Evolutionary conservation across 768 basidiomycete genomes (phyloP), one percentile per base, ranked within the genome.

Genomic region (Leccinellum rugosiceps): DNA sequence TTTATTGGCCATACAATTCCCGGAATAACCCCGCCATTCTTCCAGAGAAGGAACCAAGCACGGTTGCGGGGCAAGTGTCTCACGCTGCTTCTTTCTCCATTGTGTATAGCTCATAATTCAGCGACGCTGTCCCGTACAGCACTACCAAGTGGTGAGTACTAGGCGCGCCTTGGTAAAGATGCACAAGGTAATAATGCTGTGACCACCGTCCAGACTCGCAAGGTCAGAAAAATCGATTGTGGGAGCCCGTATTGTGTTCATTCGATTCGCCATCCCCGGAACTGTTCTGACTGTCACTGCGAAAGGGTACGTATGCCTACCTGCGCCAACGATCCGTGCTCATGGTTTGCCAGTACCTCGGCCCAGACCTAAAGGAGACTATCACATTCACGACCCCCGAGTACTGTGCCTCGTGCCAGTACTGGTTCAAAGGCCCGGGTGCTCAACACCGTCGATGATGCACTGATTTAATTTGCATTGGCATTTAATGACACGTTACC

Each of bases 31-130:
- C 61, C 70, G 57, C 56, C 59, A 60, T 63, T 47, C 56, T 55
- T 56, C 38, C 75, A 90, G 88, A 65, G 86, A 88, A 79, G 89
- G 86, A 61, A 85, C 81, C 59, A 83, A 84, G 75, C 78, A 84
- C 67, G 87, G 86, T 67, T 92, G 90, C 70, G 89, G 89, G 69
- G 71, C 66, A 71, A 71, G 65, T 62, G 23, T 68, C 63, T 57
- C 72, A 67, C 72, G 71, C 66, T 10, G 6, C 53, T 54, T 30
- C 38, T 14, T 52, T 43, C 19, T 38, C 48, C 31, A 17, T 38
- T 10, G 3, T 4, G 23, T 23, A 11, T 13, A 9, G 56, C 55
- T 55, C 55, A 56, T 52, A 31, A 61, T 30, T 59, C 50, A 61
- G 52, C 55, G 47, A n/a, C n/a, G n/a, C n/a, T 23, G 17, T 49